phyloP scores from a whole-genome alignment of 768 basidiomycete species.

The Phaeotremella fagi region DNA sequence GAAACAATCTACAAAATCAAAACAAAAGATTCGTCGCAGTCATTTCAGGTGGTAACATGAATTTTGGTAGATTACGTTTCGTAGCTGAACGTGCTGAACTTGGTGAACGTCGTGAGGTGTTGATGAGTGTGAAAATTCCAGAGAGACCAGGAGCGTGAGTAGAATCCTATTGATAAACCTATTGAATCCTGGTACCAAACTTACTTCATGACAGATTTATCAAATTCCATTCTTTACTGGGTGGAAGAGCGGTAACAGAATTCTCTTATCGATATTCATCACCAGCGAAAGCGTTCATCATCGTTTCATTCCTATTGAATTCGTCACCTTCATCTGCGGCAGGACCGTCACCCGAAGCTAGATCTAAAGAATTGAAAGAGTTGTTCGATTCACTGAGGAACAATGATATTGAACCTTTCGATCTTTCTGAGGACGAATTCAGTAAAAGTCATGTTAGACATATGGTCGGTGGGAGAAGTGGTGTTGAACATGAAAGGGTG shows the following conservation, averaged over 20 bases:
- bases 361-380: conserved; percentile 48
- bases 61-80: conserved; percentile 92
- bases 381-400: conserved; percentile 62
- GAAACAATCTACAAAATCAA: conserved; percentile 74
- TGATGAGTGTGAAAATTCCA: conserved; percentile 90
- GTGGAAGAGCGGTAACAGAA: conserved; percentile 89
- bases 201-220: conserved; percentile 69
- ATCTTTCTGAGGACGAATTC: conserved; percentile 91
- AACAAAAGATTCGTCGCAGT: conserved; percentile 85
- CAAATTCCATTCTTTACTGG: conserved; percentile 75
- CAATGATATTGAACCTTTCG: conserved; percentile 72
- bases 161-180: not conserved
- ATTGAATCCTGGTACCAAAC: not conserved
- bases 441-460: conserved; percentile 92
- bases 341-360: conserved; percentile 47
- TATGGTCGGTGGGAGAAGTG: conserved; percentile 80
- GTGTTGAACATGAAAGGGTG: conserved; percentile 76
- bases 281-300: conserved; percentile 70
- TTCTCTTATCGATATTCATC: conserved; percentile 83
- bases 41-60: conserved; percentile 97
- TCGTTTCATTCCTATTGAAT: conserved; percentile 78
- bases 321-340: conserved; percentile 54
- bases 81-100: conserved; percentile 98
- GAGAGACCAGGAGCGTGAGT: conserved; percentile 83
- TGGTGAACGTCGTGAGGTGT: conserved; percentile 88